Evolutionary conservation across 2,329 filamentous ascomycete species (phyloP).

Genomic region (Raffaelea albimanens): DNA sequence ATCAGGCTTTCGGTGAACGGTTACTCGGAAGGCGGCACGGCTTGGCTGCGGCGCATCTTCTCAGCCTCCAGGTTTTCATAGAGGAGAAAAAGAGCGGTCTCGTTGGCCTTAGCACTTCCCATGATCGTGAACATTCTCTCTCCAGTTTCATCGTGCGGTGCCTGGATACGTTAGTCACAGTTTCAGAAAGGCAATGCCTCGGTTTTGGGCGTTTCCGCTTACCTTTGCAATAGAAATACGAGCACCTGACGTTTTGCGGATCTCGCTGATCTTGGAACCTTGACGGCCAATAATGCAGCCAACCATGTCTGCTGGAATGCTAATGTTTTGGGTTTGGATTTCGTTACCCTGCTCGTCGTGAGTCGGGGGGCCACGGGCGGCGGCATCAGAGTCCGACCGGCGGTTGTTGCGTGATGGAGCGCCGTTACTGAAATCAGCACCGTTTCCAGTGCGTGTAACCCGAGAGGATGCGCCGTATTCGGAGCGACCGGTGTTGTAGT

Average conservation of each 20-base stretch:
- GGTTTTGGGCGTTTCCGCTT: slow-evolving; percentile 14
- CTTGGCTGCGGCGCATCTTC: slow-evolving; percentile 94
- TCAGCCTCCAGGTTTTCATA: slow-evolving; percentile 99
- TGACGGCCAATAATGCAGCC: slow-evolving; percentile 96
- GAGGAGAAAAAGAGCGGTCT: slow-evolving; percentile 88
- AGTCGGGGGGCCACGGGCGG: slow-evolving; percentile 70
- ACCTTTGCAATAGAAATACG: slow-evolving; percentile 96
- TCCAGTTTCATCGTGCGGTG: slow-evolving; percentile 91
- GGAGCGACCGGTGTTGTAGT: slow-evolving; percentile 30
- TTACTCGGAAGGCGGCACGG: slow-evolving; percentile 43
- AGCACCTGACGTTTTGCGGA: slow-evolving; percentile 90
- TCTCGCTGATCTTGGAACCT: slow-evolving; percentile 97
- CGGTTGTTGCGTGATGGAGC: slow-evolving; percentile 53
- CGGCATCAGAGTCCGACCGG: slow-evolving; percentile 75
- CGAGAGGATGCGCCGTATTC: slow-evolving; percentile 52
- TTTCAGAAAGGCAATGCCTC: slow-evolving; percentile 10
- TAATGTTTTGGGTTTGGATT: slow-evolving; percentile 98
- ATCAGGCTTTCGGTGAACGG: slow-evolving; percentile 8
- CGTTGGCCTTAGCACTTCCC: slow-evolving; percentile 86
- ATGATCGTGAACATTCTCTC: slow-evolving; percentile 99
- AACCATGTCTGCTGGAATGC: slow-evolving; percentile 98
- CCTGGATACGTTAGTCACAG: slow-evolving; percentile 30
- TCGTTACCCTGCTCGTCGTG: slow-evolving; percentile 96
- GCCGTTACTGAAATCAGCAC: slow-evolving; percentile 91
- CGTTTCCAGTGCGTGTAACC: slow-evolving; percentile 92